Conservation (phyloP, 495 filamentous ascomycete species). For the Talaromyces liani region DNA sequence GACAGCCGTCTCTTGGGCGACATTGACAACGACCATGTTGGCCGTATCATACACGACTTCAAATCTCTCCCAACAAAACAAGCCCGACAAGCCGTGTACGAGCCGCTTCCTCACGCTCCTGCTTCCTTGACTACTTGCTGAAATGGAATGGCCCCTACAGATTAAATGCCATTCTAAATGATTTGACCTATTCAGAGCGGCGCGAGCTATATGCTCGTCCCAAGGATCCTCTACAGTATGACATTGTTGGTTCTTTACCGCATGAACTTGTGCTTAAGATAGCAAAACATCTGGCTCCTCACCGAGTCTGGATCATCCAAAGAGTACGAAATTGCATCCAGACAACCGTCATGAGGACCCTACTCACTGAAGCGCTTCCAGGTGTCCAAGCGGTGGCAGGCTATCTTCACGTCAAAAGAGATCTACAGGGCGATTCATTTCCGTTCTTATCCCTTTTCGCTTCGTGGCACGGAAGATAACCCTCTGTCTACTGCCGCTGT, state of each 20-base stretch:
- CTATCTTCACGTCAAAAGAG: slow-evolving; percentile 19
- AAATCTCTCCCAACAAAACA: slow-evolving; percentile 7
- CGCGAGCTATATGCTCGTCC: slow-evolving; percentile 20
- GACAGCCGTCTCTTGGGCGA: background rate
- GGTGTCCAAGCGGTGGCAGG: slow-evolving; percentile 28
- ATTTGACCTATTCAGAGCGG: slow-evolving; percentile 25
- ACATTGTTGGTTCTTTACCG: slow-evolving; percentile 27
- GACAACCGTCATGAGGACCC: too few species aligned
- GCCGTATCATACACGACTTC: slow-evolving; percentile 7
- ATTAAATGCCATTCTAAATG: slow-evolving; percentile 20
- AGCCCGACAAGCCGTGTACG: slow-evolving; percentile 12
- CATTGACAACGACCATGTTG: background rate
- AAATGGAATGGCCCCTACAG: slow-evolving; percentile 10
- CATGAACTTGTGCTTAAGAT: slow-evolving; percentile 24
- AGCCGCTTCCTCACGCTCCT: background rate
- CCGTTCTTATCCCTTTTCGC: slow-evolving; percentile 11
- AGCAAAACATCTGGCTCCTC: slow-evolving; percentile 15
- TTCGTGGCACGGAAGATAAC: background rate
- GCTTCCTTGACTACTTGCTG: background rate
- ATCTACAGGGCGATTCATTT: slow-evolving; percentile 12
- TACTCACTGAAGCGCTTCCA: slow-evolving; percentile 3
- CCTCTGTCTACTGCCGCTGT: background rate
- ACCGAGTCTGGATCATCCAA: slow-evolving; percentile 20
- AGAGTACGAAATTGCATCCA: slow-evolving; percentile 15
- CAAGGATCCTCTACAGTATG: slow-evolving; percentile 20